Percentiles rank a stretch among this genome's conserved stretches.
phyloP scores from a whole-genome alignment of 108 stramenopile species.

The Conticribra weissflogii region DNA sequence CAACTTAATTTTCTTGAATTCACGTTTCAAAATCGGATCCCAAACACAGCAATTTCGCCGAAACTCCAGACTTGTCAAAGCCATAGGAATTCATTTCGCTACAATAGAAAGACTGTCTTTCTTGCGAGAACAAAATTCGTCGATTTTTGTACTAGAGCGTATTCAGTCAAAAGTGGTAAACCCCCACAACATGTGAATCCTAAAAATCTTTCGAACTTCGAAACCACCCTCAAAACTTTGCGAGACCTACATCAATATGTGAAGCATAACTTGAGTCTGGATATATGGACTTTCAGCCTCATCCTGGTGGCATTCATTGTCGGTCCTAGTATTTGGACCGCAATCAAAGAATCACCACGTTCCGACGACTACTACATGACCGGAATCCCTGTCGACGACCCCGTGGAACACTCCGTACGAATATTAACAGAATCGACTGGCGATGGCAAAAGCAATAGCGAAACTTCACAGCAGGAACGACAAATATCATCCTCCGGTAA shows the following conservation, averaged over 20 bases:
- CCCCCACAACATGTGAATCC: slow-evolving; percentile 2
- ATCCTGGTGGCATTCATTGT: slow-evolving; percentile 34
- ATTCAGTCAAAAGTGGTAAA: too few species aligned
- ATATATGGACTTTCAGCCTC: slow-evolving; percentile 48
- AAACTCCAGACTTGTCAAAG: too few species aligned
- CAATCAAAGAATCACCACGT: slow-evolving; percentile 36
- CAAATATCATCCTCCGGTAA: slow-evolving; percentile 6
- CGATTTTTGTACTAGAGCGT: too few species aligned
- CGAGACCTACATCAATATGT: slow-evolving; percentile 29
- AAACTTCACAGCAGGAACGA: not conserved
- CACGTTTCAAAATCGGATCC: too few species aligned
- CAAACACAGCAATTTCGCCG: too few species aligned
- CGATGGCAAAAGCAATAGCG: slow-evolving; percentile 1
- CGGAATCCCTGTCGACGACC: slow-evolving; percentile 47
- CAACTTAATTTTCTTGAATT: too few species aligned
- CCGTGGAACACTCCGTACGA: slow-evolving; percentile 47
- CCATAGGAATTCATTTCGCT: too few species aligned
- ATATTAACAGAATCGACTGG: slow-evolving; percentile 43
- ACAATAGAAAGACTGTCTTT: too few species aligned
- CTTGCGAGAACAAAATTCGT: too few species aligned
- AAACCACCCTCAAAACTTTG: slow-evolving; percentile 23
- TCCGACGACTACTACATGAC: slow-evolving; percentile 41
- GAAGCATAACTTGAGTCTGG: slow-evolving; percentile 34
- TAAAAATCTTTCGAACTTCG: slow-evolving; percentile 10
- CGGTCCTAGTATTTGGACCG: slow-evolving; percentile 34